Percentiles rank a stretch among this genome's conserved stretches.
These are phyloP conservation scores for Gaultheria prostrata DNA, from an alignment of 148 eudicot genomes.

Conservation along the genomic window DNA sequence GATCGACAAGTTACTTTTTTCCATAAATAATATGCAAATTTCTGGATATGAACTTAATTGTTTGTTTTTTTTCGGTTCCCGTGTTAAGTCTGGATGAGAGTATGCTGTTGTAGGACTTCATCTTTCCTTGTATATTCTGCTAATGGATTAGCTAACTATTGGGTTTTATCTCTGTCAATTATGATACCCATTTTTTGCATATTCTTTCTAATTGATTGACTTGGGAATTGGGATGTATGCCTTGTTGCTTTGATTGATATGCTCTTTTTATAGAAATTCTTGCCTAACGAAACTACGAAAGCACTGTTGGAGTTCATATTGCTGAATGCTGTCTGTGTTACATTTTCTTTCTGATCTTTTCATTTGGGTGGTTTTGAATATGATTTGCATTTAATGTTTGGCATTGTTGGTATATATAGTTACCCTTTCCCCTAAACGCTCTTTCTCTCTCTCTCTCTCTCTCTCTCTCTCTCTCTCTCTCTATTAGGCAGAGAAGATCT, in stretches of 20 bases:
- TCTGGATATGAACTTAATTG: not conserved
- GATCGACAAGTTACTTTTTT: not conserved
- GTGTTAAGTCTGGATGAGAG: not conserved
- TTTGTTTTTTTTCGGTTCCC: not conserved
- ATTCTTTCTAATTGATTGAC: not conserved
- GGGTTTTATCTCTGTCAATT: not conserved
- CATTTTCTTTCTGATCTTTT: conserved; percentile 17
- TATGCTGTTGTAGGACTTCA: not conserved
- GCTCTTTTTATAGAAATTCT: not conserved
- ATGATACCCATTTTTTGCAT: not conserved
- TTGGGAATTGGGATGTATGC: not conserved
- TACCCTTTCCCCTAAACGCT: conserved; percentile 9
- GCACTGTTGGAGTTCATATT: not conserved
- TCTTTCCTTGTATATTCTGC: not conserved
- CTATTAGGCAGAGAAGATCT: conserved; percentile 16
- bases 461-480: no score
- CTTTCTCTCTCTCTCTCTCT: no score
- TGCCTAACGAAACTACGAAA: not conserved
- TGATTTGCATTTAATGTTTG: not conserved
- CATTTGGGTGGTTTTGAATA: conserved; percentile 7
- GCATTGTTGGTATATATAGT: conserved; percentile 1
- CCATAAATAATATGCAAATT: not conserved
- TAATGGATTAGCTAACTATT: not conserved
- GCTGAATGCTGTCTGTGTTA: not conserved
- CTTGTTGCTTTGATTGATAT: not conserved